Conservation (phyloP, 2,329 filamentous ascomycete species). For the Neofusicoccum ribis region DNA sequence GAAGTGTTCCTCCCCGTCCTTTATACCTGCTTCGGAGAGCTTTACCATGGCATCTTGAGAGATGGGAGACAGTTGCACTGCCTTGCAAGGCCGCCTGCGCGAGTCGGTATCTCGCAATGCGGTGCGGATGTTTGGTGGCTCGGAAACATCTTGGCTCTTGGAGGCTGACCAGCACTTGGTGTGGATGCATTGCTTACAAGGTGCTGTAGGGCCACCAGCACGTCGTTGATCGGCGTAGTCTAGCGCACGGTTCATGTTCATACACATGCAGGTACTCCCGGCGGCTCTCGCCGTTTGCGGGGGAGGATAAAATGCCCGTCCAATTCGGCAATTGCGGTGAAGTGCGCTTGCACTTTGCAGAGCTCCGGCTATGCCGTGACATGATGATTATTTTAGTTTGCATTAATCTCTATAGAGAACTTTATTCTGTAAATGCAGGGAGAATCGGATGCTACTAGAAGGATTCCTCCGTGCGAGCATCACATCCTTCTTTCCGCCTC, state of each 20-base stretch:
- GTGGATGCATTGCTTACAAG: background rate
- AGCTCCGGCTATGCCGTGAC: too few species aligned
- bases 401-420: too few species aligned
- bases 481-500: background rate
- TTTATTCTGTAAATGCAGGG: too few species aligned
- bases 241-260: background rate
- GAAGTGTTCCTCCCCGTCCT: background rate
- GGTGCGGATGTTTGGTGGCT: background rate
- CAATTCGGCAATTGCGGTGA: too few species aligned
- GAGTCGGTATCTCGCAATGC: background rate
- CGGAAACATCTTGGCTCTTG: background rate
- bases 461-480: background rate
- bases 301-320: too few species aligned
- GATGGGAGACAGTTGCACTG: background rate
- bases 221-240: too few species aligned
- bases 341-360: too few species aligned
- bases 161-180: background rate
- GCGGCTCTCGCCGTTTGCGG: background rate
- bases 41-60: background rate
- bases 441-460: too few species aligned
- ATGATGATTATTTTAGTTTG: too few species aligned
- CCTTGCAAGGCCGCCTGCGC: background rate
- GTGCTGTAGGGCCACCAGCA: background rate
- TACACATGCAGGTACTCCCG: background rate
- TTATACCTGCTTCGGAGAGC: background rate